These are phyloP conservation scores for Mucuna pruriens DNA, from an alignment of 306 rosid species.

Conservation along the genomic window DNA sequence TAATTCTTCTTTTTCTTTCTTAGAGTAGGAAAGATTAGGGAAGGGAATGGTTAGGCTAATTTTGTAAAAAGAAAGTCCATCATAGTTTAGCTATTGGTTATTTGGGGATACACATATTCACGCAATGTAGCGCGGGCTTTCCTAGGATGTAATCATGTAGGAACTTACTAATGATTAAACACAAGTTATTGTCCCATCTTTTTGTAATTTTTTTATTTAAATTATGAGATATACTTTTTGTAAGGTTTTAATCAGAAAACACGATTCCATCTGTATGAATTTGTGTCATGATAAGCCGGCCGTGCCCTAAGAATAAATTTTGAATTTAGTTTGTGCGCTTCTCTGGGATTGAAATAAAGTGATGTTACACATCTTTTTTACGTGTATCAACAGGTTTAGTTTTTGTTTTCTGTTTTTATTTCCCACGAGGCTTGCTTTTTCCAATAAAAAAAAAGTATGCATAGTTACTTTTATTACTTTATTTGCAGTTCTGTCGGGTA, in stretches of 20 bases:
- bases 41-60: constrained; percentile 33
- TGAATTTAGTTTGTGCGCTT: background rate
- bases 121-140: constrained; percentile 35
- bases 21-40: constrained; percentile 33
- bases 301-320: background rate
- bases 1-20: constrained; percentile 4
- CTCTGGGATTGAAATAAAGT: background rate
- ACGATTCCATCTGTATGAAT: background rate
- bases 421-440: background rate
- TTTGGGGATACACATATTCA: constrained; percentile 36
- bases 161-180: constrained; percentile 2
- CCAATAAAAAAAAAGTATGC: background rate
- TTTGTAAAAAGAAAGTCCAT: constrained; percentile 59
- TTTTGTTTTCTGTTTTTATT: background rate
- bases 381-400: background rate
- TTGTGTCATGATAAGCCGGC: background rate
- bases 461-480: background rate
- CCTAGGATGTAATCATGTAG: constrained; percentile 37
- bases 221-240: no score
- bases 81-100: constrained; percentile 36
- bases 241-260: constrained; percentile 15
- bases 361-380: background rate
- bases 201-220: no score
- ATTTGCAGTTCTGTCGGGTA: background rate
- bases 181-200: no score